Base-by-base conservation (phyloP, 2,329 filamentous ascomycete species). In the Paramyrothecium sp. region DNA sequence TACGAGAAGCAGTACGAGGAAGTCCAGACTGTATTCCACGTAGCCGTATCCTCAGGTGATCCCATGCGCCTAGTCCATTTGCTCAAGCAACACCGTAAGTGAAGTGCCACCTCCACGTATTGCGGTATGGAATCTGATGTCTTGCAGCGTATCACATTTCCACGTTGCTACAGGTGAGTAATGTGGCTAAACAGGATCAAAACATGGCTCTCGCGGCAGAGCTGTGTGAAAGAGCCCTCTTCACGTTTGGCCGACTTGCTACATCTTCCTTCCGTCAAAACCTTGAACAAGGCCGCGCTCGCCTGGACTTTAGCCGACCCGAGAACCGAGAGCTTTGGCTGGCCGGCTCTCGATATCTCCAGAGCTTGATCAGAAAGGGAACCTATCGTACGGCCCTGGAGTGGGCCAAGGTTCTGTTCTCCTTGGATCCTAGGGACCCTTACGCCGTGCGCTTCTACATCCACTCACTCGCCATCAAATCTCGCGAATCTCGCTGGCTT, bases 271-370 rank as follows among this genome's bases (percentile, higher is more conserved):
- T 98, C 71, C 82, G 88, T 8, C 85, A 85, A 56, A 88, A 89
- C 61, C 74, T 99, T 7, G 84, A 89, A 55, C 83, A 88, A 67
- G 95, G 95, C 34, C 87, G 87, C 63, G 93, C 92, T 7, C 84
- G 91, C 17, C 77, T 99, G 11, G 86, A 94, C 67, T 98, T 97
- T 69, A 75, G 81, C 20, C 81, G 91, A 41, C 88, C 89, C 0
- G 93, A 96, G 71, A 98, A 98, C 71, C 84, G 95, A 48, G 94
- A 98, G 71, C 87, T 99, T 61, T 97, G 91, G 88, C 85, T 98
- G 38, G 90, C 92, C 1, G 90, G 88, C 10, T 96, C 92, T 79
- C 87, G 93, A 63, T 97, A 97, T 67, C 89, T 98, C 65, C 86
- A 85, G 64, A 95, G 91, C 63, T 79, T 99, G 21, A 83, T 92